Percentiles rank a stretch among this genome's conserved stretches.
These are phyloP conservation scores for Leptographium galeiforme DNA, from an alignment of 2,329 filamentous ascomycete species.

Conservation along the genomic window DNA sequence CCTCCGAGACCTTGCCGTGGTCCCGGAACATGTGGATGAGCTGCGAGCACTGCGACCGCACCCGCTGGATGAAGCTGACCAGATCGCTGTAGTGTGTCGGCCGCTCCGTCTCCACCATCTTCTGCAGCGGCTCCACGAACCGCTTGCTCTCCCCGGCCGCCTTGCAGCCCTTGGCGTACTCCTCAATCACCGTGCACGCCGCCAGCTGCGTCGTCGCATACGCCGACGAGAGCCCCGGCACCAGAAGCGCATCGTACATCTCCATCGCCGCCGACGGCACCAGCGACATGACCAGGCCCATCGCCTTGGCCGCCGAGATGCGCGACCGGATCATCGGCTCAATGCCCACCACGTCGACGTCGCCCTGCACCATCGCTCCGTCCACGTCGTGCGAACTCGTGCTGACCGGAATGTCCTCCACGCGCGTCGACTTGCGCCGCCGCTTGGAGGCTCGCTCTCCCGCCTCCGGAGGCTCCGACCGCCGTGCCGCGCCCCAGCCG, in stretches of 20 bases:
- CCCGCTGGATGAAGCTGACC: conserved; percentile 77
- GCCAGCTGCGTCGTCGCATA: conserved; percentile 80
- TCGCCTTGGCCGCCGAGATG: conserved; percentile 71
- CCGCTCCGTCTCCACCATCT: conserved; percentile 68
- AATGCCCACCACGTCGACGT: conserved; percentile 83
- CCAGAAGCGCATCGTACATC: conserved; percentile 49
- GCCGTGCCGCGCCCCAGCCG: conserved; percentile 29
- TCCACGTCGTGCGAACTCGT: conserved; percentile 88
- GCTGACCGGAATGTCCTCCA: conserved; percentile 50
- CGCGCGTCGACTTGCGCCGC: conserved; percentile 72
- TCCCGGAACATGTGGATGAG: conserved; percentile 86
- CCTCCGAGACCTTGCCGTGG: conserved; percentile 64
- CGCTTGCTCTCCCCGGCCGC: conserved; percentile 35
- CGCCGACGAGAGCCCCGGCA: conserved; percentile 55
- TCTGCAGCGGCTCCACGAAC: conserved; percentile 53
- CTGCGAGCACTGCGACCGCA: conserved; percentile 81
- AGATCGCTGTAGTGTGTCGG: conserved; percentile 80
- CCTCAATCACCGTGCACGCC: conserved; percentile 72
- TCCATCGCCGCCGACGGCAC: conserved; percentile 53
- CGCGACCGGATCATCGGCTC: conserved; percentile 82
- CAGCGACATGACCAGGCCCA: conserved; percentile 69
- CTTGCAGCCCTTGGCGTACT: conserved; percentile 57
- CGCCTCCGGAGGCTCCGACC: conserved; percentile 37
- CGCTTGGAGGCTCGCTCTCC: conserved; percentile 57
- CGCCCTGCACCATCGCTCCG: conserved; percentile 93